Percentiles rank a stretch among this genome's conserved stretches.
These are phyloP conservation scores for Fraxinus floribunda DNA, from an alignment of 305 asterid species.

Conservation along the genomic window DNA sequence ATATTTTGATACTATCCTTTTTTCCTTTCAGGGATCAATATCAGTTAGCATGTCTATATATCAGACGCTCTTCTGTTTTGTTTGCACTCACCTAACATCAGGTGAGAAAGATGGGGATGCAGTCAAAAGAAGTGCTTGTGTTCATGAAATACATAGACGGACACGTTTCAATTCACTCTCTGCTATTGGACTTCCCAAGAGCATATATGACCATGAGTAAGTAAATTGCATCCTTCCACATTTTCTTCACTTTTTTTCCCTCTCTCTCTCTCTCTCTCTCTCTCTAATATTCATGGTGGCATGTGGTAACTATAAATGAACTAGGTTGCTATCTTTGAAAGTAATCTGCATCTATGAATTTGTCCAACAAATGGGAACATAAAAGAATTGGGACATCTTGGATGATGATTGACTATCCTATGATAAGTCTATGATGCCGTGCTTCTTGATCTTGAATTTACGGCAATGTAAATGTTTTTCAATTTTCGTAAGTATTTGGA, in stretches of 20 bases:
- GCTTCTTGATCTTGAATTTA: background rate
- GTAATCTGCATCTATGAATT: conserved; percentile 9
- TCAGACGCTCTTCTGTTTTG: conserved; percentile 84
- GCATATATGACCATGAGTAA: conserved; percentile 87
- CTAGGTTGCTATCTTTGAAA: background rate
- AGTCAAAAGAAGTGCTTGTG: conserved; percentile 81
- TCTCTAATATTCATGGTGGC: background rate
- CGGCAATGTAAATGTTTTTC: background rate
- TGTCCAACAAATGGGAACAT: background rate
- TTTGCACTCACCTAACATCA: conserved; percentile 80
- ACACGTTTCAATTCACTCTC: conserved; percentile 66
- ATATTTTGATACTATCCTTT: background rate
- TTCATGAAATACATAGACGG: conserved; percentile 74
- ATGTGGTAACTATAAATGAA: conserved; percentile 2
- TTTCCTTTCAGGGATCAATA: conserved; percentile 71
- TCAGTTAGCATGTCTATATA: conserved; percentile 92
- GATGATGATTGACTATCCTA: background rate
- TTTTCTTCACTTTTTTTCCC: background rate
- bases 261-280: background rate
- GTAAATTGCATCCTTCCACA: conserved; percentile 21
- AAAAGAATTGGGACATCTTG: background rate
- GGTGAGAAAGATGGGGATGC: conserved; percentile 81
- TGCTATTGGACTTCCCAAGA: conserved; percentile 62
- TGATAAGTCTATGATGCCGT: background rate
- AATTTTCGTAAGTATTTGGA: background rate